Evolutionary conservation across 352 stramenopile genomes (phyloP).

Genomic region (Globisporangium uncinulatum): DNA sequence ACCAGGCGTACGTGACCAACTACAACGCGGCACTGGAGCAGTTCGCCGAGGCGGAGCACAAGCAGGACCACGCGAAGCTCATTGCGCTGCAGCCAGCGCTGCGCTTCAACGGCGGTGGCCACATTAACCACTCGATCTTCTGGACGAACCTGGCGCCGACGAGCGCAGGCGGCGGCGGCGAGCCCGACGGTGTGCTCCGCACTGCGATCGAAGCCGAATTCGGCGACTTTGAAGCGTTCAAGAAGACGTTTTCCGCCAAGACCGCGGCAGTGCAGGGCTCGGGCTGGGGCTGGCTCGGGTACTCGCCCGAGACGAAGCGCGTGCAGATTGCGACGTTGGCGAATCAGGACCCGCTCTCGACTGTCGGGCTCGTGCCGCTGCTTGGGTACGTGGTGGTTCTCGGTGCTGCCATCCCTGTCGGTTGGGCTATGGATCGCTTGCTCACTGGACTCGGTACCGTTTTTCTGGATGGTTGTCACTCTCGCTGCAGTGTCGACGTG

Average conservation of each 20-base stretch:
- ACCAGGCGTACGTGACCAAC: slow-evolving; percentile 96
- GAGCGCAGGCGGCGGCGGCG: slow-evolving; percentile 69
- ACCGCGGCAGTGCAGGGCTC: slow-evolving; percentile 94
- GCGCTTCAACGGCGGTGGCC: slow-evolving; percentile 97
- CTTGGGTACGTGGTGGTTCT: slow-evolving; percentile 51
- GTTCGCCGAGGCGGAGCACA: slow-evolving; percentile 85
- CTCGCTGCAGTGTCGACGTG: slow-evolving; percentile 94
- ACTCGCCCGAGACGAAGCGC: slow-evolving; percentile 76
- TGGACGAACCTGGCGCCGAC: slow-evolving; percentile 94
- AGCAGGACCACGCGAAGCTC: slow-evolving; percentile 87
- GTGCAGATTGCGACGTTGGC: slow-evolving; percentile 88
- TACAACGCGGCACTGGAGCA: slow-evolving; percentile 93
- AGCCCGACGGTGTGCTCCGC: slow-evolving; percentile 79
- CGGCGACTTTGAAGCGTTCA: slow-evolving; percentile 90
- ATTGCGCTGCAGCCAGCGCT: slow-evolving; percentile 90
- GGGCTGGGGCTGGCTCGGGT: slow-evolving; percentile 98
- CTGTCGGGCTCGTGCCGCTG: slow-evolving; percentile 94
- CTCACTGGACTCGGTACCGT: neutral
- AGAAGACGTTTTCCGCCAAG: slow-evolving; percentile 83
- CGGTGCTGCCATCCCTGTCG: neutral
- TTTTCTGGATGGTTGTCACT: too few relatives aligned
- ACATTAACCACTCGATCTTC: slow-evolving; percentile 99
- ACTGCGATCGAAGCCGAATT: slow-evolving; percentile 91
- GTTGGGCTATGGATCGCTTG: slow-evolving; percentile 2
- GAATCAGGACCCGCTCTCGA: slow-evolving; percentile 96